Percentiles rank a stretch among this genome's conserved stretches.
Conservation (phyloP, 2,329 filamentous ascomycete species). For the Ophiostoma himal-ulmi region DNA sequence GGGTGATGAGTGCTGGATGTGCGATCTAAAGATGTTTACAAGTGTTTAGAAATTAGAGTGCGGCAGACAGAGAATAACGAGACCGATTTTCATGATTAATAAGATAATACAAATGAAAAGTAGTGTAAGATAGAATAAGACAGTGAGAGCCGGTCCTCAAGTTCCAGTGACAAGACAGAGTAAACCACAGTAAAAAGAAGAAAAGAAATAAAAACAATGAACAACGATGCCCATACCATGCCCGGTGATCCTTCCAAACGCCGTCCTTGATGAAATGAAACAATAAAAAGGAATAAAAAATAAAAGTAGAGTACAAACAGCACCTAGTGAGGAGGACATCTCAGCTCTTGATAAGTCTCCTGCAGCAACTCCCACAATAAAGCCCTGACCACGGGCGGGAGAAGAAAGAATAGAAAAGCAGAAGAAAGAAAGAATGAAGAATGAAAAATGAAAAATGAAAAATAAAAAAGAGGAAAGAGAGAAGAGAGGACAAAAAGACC, state of each 20-base stretch:
- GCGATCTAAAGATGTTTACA: background rate
- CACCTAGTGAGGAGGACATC: constrained; percentile 39
- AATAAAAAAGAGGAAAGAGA: background rate
- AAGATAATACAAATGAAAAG: constrained; percentile 5
- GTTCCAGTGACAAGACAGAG: background rate
- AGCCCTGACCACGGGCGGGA: background rate
- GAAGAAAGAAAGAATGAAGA: background rate
- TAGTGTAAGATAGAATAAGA: background rate
- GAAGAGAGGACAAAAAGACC: background rate
- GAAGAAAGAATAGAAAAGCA: background rate
- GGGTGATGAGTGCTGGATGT: background rate
- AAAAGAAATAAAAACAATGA: background rate
- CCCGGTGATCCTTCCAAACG: background rate
- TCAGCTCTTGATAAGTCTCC: constrained; percentile 54
- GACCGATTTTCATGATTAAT: background rate
- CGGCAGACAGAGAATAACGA: background rate
- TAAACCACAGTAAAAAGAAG: background rate
- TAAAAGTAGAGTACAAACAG: constrained; percentile 23
- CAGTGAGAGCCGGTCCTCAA: background rate
- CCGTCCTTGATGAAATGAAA: background rate
- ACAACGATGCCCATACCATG: background rate
- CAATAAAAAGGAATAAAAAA: background rate
- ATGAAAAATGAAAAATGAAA: too few relatives aligned
- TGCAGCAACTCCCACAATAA: background rate
- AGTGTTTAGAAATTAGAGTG: too few relatives aligned